phyloP scores from a whole-genome alignment of 2,329 filamentous ascomycete genomes.

The Fusarium graminum region DNA sequence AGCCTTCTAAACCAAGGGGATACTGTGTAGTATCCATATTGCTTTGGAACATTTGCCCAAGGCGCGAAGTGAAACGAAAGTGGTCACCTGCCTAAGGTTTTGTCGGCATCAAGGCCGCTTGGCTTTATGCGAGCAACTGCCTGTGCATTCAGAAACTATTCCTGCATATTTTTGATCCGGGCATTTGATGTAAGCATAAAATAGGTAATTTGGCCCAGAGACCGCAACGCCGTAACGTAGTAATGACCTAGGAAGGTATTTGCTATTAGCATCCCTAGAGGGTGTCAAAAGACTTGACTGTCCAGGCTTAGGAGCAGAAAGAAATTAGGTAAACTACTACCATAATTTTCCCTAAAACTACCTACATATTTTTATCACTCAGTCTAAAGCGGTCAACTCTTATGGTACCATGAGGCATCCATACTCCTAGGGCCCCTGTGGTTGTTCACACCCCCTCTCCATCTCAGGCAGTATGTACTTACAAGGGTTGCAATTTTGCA shows the following conservation, averaged over 20 bases:
- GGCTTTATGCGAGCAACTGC: constrained; percentile 8
- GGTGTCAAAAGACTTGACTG: too few relatives aligned
- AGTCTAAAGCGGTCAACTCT: too few relatives aligned
- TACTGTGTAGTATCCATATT: too few relatives aligned
- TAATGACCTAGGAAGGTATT: constrained; percentile 24
- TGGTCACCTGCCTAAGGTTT: neutral
- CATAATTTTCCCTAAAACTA: too few relatives aligned
- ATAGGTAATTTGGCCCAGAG: neutral
- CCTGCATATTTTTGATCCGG: constrained; percentile 12
- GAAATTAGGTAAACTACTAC: too few relatives aligned
- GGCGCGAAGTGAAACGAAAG: neutral
- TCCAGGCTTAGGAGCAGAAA: too few relatives aligned
- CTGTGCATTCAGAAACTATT: constrained; percentile 2
- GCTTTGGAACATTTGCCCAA: neutral
- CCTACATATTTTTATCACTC: too few relatives aligned
- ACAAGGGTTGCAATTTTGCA: constrained; percentile 24
- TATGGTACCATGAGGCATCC: too few relatives aligned
- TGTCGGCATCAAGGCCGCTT: constrained; percentile 1
- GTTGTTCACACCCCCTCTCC: constrained; percentile 25
- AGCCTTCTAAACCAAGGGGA: constrained; percentile 10
- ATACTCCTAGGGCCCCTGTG: constrained; percentile 6
- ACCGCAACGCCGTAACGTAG: constrained; percentile 2
- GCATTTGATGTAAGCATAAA: constrained; percentile 7
- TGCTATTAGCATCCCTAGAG: neutral
- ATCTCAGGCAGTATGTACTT: constrained; percentile 19